A percentile compares a stretch with the other conserved stretches of the same genome.
These are phyloP conservation scores for Knoxdaviesia capensis DNA, from an alignment of 2,329 filamentous ascomycete genomes.

Conservation along the genomic window DNA sequence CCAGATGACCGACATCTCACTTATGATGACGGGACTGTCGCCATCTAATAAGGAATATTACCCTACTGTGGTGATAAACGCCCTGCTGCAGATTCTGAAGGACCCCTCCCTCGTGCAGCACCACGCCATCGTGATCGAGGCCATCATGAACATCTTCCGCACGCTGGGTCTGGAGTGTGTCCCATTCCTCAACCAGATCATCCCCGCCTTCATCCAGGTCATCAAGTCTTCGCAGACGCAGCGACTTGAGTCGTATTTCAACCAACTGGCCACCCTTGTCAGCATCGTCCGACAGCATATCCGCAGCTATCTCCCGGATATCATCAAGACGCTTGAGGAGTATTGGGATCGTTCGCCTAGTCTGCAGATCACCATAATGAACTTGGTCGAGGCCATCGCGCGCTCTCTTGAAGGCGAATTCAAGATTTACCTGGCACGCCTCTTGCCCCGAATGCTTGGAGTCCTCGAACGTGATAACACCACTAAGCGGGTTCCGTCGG, in stretches of 20 bases:
- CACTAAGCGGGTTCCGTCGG: conserved; percentile 58
- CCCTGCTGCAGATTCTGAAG: conserved; percentile 76
- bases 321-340: conserved; percentile 69
- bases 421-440: conserved; percentile 77
- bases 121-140: conserved; percentile 86
- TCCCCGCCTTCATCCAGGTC: conserved; percentile 80
- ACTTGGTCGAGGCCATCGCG: conserved; percentile 82
- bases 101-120: conserved; percentile 79
- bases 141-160: conserved; percentile 97
- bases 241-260: conserved; percentile 89
- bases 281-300: conserved; percentile 95
- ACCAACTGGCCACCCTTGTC: conserved; percentile 80
- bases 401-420: conserved; percentile 92
- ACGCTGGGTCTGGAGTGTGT: conserved; percentile 93
- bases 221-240: conserved; percentile 63
- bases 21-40: conserved; percentile 95
- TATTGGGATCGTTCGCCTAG: conserved; percentile 72
- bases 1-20: conserved; percentile 72
- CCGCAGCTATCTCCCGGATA: conserved; percentile 68
- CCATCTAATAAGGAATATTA: conserved; percentile 98
- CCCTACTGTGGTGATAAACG: conserved; percentile 93
- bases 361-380: conserved; percentile 78
- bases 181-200: conserved; percentile 79
- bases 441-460: conserved; percentile 85
- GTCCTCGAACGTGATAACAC: conserved; percentile 75